phyloP scores from a whole-genome alignment of 2,329 filamentous ascomycete genomes.

The Endothia cerciana region DNA sequence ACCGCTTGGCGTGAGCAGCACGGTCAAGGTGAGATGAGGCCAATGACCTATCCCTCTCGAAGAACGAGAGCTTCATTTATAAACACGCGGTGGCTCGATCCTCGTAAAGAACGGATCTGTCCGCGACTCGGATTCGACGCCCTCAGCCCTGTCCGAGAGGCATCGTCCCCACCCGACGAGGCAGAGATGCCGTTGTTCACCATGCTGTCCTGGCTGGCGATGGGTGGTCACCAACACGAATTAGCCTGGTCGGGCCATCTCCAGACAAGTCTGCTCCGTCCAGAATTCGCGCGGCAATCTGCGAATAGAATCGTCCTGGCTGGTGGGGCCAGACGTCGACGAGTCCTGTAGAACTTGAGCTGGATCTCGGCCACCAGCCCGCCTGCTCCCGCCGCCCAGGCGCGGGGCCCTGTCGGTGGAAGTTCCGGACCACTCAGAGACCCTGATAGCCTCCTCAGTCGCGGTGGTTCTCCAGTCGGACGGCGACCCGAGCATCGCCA shows the following conservation, averaged over 20 bases:
- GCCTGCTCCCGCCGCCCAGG: background rate
- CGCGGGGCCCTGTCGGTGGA: background rate
- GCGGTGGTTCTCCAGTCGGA: conserved; percentile 1
- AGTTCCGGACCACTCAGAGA: background rate
- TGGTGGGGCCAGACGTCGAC: background rate
- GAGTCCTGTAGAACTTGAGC: background rate
- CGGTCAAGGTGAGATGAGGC: background rate
- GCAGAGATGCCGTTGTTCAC: too few species aligned
- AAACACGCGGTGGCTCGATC: background rate
- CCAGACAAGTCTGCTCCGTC: background rate
- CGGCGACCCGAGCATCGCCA: conserved; percentile 1
- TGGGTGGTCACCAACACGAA: too few species aligned
- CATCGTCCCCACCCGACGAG: background rate
- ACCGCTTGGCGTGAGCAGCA: background rate
- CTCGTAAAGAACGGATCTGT: background rate
- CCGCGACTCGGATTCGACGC: background rate
- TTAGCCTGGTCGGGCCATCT: background rate
- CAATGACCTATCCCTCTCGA: background rate
- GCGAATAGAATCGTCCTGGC: background rate
- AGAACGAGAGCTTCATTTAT: background rate
- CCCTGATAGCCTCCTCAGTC: background rate
- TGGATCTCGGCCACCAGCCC: background rate
- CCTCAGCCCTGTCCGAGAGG: background rate
- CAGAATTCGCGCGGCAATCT: background rate
- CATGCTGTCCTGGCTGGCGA: too few species aligned